A percentile compares a stretch with the other conserved stretches of the same genome.
Conservation (phyloP, 75 land plant species). For the Pinus albicaulis region DNA sequence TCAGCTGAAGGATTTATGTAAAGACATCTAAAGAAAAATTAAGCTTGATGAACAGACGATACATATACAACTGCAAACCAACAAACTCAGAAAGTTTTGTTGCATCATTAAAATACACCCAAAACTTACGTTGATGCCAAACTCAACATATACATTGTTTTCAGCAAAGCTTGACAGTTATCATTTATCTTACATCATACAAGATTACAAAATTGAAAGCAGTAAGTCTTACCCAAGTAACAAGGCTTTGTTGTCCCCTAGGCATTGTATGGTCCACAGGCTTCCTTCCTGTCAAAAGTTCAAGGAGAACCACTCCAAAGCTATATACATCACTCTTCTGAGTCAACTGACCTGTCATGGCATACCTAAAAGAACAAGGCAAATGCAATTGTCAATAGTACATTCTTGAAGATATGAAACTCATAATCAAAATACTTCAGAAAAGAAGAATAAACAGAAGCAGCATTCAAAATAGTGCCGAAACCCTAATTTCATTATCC, state of each 20-base stretch:
- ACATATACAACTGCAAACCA: background rate
- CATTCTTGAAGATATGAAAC: background rate
- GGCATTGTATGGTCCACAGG: constrained; percentile 87
- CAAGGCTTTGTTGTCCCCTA: constrained; percentile 77
- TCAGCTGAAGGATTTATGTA: background rate
- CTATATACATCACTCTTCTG: constrained; percentile 84
- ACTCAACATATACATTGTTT: background rate
- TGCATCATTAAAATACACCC: background rate
- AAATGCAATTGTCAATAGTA: constrained; percentile 3
- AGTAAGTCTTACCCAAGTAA: constrained; percentile 59
- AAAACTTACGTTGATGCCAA: background rate
- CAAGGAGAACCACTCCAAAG: constrained; percentile 74
- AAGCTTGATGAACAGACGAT: too few species aligned
- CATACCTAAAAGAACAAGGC: constrained; percentile 45
- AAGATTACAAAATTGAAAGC: background rate
- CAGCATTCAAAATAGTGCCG: background rate
- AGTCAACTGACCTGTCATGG: constrained; percentile 80
- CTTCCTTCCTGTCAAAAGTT: constrained; percentile 73
- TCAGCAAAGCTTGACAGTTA: background rate
- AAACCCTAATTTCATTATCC: too few species aligned
- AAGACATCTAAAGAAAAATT: background rate
- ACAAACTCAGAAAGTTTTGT: background rate
- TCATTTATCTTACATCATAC: background rate
- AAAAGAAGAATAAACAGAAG: too few species aligned
- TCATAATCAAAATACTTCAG: background rate